phyloP scores from a whole-genome alignment of 345 rosid species.

The Erucastrum elatum region DNA sequence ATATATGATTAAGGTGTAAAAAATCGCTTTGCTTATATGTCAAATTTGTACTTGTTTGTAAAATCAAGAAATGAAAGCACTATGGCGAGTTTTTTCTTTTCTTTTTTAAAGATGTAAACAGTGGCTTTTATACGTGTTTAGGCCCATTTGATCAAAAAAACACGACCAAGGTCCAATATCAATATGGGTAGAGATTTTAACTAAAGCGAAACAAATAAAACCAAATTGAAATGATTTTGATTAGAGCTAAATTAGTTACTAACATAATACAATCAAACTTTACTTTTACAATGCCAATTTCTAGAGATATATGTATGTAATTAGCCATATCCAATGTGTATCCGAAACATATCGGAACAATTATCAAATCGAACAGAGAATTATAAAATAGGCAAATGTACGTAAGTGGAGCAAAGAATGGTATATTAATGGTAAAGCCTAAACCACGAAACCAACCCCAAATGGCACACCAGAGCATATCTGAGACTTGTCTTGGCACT shows the following conservation, averaged over 20 bases:
- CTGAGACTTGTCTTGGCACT: constrained; percentile 21
- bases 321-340: background rate
- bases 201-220: background rate
- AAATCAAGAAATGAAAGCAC: too few relatives aligned
- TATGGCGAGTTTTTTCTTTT: too few relatives aligned
- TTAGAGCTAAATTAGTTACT: background rate
- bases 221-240: background rate
- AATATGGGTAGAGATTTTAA: background rate
- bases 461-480: constrained; percentile 16
- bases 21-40: background rate
- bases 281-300: background rate
- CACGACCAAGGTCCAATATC: background rate
- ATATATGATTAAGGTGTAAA: background rate
- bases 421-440: constrained; percentile 21
- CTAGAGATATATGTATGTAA: background rate
- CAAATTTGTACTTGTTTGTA: background rate
- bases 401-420: constrained; percentile 19
- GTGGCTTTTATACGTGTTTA: background rate
- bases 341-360: constrained; percentile 9
- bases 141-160: background rate
- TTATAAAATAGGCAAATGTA: background rate
- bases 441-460: constrained; percentile 33
- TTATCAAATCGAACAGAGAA: background rate
- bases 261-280: background rate
- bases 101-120: too few relatives aligned